Percentiles rank a stretch among this genome's conserved stretches.
phyloP scores from a whole-genome alignment of 495 filamentous ascomycete genomes.

The Delitschia confertaspora region DNA sequence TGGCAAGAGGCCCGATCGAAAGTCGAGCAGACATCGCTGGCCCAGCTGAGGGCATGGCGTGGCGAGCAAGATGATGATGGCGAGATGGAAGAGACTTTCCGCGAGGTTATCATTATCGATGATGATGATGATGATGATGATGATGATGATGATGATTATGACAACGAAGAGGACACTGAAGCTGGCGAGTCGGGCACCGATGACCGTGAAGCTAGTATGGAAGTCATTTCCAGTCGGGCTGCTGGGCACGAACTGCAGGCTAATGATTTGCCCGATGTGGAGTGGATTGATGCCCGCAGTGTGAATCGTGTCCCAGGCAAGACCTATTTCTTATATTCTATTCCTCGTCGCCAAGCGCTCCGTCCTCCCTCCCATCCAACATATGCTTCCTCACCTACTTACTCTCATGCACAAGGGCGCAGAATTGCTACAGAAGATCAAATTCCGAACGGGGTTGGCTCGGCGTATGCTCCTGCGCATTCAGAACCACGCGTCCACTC shows the following conservation, averaged over 20 bases:
- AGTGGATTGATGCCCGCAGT: conserved; percentile 4
- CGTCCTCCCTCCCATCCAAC: background rate
- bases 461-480: background rate
- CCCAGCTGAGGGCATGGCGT: conserved; percentile 75
- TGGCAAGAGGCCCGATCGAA: conserved; percentile 61
- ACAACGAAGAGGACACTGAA: conserved; percentile 21
- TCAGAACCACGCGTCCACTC: background rate
- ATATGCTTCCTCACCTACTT: background rate
- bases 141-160: conserved; percentile 36
- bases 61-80: conserved; percentile 76
- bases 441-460: background rate
- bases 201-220: conserved; percentile 4
- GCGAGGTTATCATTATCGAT: conserved; percentile 73
- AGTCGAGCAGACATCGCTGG: conserved; percentile 62
- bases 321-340: conserved; percentile 5
- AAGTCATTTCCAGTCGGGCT: conserved; percentile 14
- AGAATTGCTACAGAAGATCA: too few relatives aligned
- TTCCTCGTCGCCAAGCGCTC: background rate
- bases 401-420: too few relatives aligned
- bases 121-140: conserved; percentile 64
- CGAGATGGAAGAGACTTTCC: conserved; percentile 69
- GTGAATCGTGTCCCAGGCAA: background rate
- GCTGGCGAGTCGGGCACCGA: background rate
- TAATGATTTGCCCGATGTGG: conserved; percentile 3
- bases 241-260: conserved; percentile 2